Evolutionary conservation across 2,329 filamentous ascomycete genomes (phyloP), one percentile per base, ranked within the genome.

Genomic region (Monosporascus sp.): DNA sequence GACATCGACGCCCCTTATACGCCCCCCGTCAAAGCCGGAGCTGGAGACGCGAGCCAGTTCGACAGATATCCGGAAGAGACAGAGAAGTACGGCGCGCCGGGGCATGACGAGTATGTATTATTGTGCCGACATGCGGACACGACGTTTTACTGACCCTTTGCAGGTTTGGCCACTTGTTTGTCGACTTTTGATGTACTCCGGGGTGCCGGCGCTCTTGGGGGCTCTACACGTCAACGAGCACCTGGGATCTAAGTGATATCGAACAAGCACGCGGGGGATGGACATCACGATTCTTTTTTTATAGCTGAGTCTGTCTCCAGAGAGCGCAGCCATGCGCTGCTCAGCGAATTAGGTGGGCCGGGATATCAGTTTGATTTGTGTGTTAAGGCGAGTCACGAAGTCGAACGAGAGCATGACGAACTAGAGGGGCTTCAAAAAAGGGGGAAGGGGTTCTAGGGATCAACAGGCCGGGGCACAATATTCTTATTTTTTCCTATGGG

Each of bases 1-100:
- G 94, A 99, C 66, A 99, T 99, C 57, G 94, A 99, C 73, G 94
- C 94, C 38, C 94, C 94, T 5, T 99, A 99, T 69, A 94, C 96
- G 52, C 94, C 94, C 17, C 94, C 94, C 0, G 93, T 99, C 57
- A 89, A 94, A 70, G 92, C 91, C 43, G 94, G 94, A 43, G 87
- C 91, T 31, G 94, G 94, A 55, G 94, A 99, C 75, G 91, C 94
- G 50, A 97, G 92, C 73, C 90, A 97, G 72, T 99, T 99, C 68
- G 94, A 99, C 74, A 90, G 92, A 71, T 99, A 99, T 71, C 92
- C 94, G 2, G 94, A 99, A 73, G 94, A 99, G 72, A 91, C 90
- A 45, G 94, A 99, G 72, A 85, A 87, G 68, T 99, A 99, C 69
- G 94, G 94, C 40, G 76, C 82, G 61, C 75, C 75, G 51, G 91